A percentile compares a stretch with the other conserved stretches of the same genome.
These are phyloP conservation scores for Suaeda aralocaspica DNA, from an alignment of 148 eudicot genomes.

Conservation along the genomic window DNA sequence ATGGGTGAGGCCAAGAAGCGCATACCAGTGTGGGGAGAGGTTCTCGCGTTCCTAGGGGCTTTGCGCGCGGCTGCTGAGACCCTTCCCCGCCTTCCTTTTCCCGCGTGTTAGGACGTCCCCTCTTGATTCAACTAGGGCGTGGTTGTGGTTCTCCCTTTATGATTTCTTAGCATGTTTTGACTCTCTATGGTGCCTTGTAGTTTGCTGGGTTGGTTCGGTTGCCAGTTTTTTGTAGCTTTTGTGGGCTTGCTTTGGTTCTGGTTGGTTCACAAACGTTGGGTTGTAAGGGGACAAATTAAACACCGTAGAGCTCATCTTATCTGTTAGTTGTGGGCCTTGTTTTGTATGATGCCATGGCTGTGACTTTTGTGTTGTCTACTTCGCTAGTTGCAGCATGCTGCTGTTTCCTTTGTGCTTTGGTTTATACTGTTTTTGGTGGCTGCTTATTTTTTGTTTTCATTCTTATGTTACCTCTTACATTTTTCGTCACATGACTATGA, in stretches of 20 bases:
- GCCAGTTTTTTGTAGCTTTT: slow-evolving; percentile 26
- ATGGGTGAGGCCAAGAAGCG: slow-evolving; percentile 55
- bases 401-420: slow-evolving; percentile 8
- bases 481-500: too few relatives aligned
- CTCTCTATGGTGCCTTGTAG: slow-evolving; percentile 3
- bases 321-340: slow-evolving; percentile 1
- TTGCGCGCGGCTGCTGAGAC: slow-evolving; percentile 53
- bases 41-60: slow-evolving; percentile 62
- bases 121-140: not conserved
- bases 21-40: slow-evolving; percentile 54
- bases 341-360: slow-evolving; percentile 1
- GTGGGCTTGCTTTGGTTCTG: slow-evolving; percentile 19
- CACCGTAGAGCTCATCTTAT: slow-evolving; percentile 8
- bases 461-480: not conserved
- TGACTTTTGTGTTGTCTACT: not conserved
- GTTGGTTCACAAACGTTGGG: slow-evolving; percentile 19
- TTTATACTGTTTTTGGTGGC: not conserved
- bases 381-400: not conserved
- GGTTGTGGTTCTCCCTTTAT: slow-evolving; percentile 15
- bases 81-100: not conserved
- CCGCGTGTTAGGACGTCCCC: slow-evolving; percentile 9
- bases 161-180: slow-evolving; percentile 1
- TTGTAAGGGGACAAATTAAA: slow-evolving; percentile 1
- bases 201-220: slow-evolving; percentile 18
- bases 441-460: not conserved